Conservation (phyloP, 495 filamentous ascomycete species). For the Aspergillus sclerotioniger region DNA sequence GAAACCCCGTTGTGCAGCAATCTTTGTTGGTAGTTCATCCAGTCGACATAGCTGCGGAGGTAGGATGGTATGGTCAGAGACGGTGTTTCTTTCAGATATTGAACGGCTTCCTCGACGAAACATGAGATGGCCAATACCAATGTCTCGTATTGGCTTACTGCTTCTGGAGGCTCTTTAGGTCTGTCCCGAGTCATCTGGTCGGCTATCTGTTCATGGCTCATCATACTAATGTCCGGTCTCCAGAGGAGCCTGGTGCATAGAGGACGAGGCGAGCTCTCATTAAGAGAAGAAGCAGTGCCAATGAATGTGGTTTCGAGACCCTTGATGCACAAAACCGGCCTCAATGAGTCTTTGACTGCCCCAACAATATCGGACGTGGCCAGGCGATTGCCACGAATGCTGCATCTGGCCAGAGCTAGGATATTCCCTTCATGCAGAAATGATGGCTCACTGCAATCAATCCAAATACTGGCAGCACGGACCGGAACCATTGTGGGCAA, state of each 20-base stretch:
- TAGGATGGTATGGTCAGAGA: neutral
- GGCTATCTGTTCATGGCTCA: neutral
- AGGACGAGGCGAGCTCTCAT: neutral
- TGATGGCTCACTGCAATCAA: constrained; percentile 1
- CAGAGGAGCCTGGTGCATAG: neutral
- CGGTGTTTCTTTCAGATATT: neutral
- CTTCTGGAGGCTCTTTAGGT: neutral
- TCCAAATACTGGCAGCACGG: neutral
- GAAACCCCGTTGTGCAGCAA: neutral
- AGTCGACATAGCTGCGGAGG: neutral
- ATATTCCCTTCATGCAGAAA: neutral
- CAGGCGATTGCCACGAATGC: neutral
- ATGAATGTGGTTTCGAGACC: neutral
- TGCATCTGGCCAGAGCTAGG: neutral
- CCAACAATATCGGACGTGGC: neutral
- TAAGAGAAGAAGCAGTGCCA: neutral
- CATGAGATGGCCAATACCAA: neutral
- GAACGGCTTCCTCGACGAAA: neutral
- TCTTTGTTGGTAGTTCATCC: constrained; percentile 2
- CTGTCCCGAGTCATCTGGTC: neutral
- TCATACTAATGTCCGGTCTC: neutral
- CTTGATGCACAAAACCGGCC: neutral
- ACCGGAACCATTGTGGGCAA: neutral
- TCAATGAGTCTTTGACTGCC: neutral
- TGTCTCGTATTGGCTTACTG: neutral